Evolutionary conservation across 129 eudicot genomes (phyloP), one percentile per base, ranked within the genome.

Genomic region (Ambrosia trifida): DNA sequence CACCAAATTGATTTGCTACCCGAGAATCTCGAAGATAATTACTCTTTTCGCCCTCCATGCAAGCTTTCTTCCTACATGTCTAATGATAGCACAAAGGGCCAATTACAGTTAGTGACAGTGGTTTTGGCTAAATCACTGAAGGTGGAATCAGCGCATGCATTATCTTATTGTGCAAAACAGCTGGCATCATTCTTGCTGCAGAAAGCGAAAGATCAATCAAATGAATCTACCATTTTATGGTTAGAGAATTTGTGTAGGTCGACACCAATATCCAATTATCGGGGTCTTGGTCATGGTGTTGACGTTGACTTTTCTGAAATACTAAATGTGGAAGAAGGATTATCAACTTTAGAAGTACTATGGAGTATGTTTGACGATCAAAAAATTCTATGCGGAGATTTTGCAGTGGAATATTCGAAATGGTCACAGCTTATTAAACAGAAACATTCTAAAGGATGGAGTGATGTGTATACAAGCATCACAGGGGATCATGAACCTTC

Each of bases 401-500:
- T 87, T 77, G 73, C 76, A 30, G 68, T 76, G 60, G 85, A 77
- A 67, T 66, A 78, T 65, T 72, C 66, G 4, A 78, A 83, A 58
- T 85, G 88, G 87, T 65, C 84, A 12, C 81, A 81, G 32, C 70
- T 73, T 71, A 76, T 81, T 64, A 85, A 83, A 60, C 82, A 77
- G 60, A 95, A 90, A 74, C 81, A 75, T 20, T 60, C 49, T 32
- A 83, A 65, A 80, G 77, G 95, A 78, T 95, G 99, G 99, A 72
- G 49, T 57, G 85, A 90, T 76, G 73, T 78, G 59, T 85, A 79
- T 78, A 17, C 52, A 70, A 76, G 81, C 73, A 79, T 78, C 66
- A 68, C 69, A 40, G 68, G 74, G 51, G 93, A 85, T 76, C 70
- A 64, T 78, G 87, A 85, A 79, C 66, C 46, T 41, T 85, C 77